Base-by-base conservation (phyloP, 306 rosid species). In the Acacia crassicarpa region DNA sequence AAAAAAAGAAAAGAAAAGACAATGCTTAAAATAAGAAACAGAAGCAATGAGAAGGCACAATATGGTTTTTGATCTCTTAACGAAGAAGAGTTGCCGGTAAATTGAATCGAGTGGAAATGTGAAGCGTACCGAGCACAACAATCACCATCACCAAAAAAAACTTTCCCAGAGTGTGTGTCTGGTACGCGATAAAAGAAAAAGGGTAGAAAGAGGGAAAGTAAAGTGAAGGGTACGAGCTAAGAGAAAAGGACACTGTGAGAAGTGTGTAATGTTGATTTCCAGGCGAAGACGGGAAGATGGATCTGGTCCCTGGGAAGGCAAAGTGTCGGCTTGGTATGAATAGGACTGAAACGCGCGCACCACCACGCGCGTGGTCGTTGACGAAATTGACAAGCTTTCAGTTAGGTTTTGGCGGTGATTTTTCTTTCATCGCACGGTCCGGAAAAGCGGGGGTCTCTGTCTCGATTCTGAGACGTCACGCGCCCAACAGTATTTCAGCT, bases 201-300 rank as follows among this genome's bases (percentile, higher is more conserved):
- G n/a, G n/a, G 87, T 78, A 68, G 75, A 80, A 76, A 61, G 85
- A 72, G 27, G 84, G 48, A 83, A 86, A 79, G 89, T 72, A 25
- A 43, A 73, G 85, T 8, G 20, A 10, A 44, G 70, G 1, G 78
- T 51, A 23, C 27, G 80, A 71, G 70, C 67, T 12, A n/a, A 72
- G 66, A 16, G 76, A 70, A 43, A 65, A 32, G 1, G 45, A 48
- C 13, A 22, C 2, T 11, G 14, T 38, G 38, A 38, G 33, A 22
- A 58, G 32, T 8, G 32, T 20, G 68, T 33, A n/a, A 74, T 38
- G 17, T 8, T 73, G 58, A 6, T 73, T 73, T 73, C 63, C 14
- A 5, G 63, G 78, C n/a, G 48, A 49, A 17, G 32, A 35, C 48
- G 20, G 78, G 11, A 80, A 61, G 25, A 23, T 25, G 67, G 67